These are phyloP conservation scores for Blastocystis sp. DNA, from an alignment of 352 stramenopile species.

Conservation along the genomic window DNA sequence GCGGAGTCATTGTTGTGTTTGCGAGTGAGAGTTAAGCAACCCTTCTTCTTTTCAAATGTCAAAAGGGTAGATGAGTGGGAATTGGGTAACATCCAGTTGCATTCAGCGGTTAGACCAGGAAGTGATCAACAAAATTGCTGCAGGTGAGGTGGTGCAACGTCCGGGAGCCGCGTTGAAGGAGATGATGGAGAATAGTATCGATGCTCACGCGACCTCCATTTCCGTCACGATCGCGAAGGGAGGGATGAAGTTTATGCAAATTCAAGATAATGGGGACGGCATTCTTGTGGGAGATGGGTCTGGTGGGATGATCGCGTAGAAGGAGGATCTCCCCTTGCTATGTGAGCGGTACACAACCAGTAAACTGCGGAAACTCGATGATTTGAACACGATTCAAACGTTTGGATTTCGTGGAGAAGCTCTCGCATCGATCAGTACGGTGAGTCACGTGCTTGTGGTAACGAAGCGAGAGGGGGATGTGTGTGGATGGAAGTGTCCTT, in stretches of 20 bases:
- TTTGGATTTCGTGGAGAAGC: constrained; percentile 97
- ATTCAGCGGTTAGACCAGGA: constrained; percentile 76
- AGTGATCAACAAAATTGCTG: constrained; percentile 85
- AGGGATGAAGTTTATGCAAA: constrained; percentile 81
- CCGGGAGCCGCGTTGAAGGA: constrained; percentile 87
- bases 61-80: too few relatives aligned
- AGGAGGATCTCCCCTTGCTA: constrained; percentile 80
- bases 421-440: constrained; percentile 86
- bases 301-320: constrained; percentile 57
- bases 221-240: constrained; percentile 69
- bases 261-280: constrained; percentile 83
- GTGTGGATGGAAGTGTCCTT: constrained; percentile 62
- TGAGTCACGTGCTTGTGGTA: constrained; percentile 79
- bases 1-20: too few relatives aligned
- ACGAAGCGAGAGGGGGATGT: constrained; percentile 70
- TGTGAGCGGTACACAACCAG: constrained; percentile 93
- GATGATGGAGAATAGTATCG: constrained; percentile 93
- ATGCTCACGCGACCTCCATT: constrained; percentile 79
- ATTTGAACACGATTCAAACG: constrained; percentile 81
- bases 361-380: constrained; percentile 85
- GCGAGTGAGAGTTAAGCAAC: too few relatives aligned
- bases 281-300: constrained; percentile 64
- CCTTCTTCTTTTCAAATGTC: too few relatives aligned
- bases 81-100: too few relatives aligned
- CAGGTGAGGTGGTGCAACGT: constrained; percentile 85